Base-by-base conservation (phyloP, 495 filamentous ascomycete species). In the Daldinia loculata region DNA sequence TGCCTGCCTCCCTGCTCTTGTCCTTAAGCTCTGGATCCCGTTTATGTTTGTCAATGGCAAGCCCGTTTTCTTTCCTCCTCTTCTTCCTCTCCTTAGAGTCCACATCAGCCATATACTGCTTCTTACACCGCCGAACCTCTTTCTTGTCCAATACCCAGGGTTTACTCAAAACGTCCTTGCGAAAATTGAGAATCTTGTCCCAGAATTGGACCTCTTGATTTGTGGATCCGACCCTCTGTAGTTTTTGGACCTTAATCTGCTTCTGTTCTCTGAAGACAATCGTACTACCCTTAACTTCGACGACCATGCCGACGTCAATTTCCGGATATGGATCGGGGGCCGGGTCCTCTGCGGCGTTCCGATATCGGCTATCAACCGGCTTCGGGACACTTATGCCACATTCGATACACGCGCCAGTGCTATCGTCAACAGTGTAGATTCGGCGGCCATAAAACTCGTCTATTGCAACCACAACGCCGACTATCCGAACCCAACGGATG, bases 391-490 rank as follows among this genome's bases (percentile, higher is more conserved):
- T 56, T 24, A 79, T 61, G 45, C 72, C 53, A 48, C 83, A 85
- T 52, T 97, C 91, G 34, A 98, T 85, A 2, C 86, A 91, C 4
- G 84, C 80, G 9, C 95, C 96, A 74, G 91, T 95, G 77, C 92
- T 90, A 79, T 99, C 95, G 69, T 98, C 95, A 27, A 98, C 72
- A 0, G 87, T 92, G 48, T 93, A 86, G 62, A 92, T 79, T 19
- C 84, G 87, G 64, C 85, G 86, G 5, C 80, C 83, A 11, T 83
- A 76, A 61, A 83, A 85, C 19, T 93, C 88, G 64, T 93, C 89
- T 60, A 93, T 83, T 12, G 92, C 91, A 53, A 97, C 90, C 19
- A 99, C 85, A 15, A 90, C 77, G 12, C 95, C 95, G 24, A 90
- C 85, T 17, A 98, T 72, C 68, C 89, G 88, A 43, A 95, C 88